These are phyloP conservation scores for Solanum sitiens DNA, from an alignment of 257 asterid genomes.

Conservation along the genomic window DNA sequence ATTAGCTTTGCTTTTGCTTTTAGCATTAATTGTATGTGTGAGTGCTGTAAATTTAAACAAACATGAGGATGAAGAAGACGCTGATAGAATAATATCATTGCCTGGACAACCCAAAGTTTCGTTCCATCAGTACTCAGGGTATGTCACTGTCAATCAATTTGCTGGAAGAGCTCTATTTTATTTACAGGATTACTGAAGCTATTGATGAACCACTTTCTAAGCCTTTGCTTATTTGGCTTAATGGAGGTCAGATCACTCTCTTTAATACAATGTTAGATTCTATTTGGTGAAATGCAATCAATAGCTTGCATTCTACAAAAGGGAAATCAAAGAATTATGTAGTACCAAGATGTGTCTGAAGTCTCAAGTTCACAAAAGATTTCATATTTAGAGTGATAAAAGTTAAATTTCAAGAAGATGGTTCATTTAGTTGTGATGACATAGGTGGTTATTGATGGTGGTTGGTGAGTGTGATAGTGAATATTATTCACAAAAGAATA, in stretches of 20 bases:
- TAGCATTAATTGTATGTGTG: neutral
- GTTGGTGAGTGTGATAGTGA: too few relatives aligned
- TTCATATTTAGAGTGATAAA: too few relatives aligned
- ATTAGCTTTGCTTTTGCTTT: neutral
- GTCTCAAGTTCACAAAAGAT: too few relatives aligned
- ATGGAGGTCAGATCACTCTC: constrained; percentile 52
- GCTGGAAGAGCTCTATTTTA: constrained; percentile 89
- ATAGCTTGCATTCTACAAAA: too few relatives aligned
- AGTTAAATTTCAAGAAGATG: too few relatives aligned
- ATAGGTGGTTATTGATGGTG: too few relatives aligned
- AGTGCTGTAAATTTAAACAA: neutral
- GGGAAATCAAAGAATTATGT: too few relatives aligned
- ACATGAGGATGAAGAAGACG: constrained; percentile 20
- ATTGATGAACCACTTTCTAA: constrained; percentile 26
- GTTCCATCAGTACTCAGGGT: constrained; percentile 78
- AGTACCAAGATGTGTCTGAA: too few relatives aligned
- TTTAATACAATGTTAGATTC: too few relatives aligned
- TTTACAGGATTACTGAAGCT: constrained; percentile 71
- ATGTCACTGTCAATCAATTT: constrained; percentile 54
- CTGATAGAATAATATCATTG: constrained; percentile 37
- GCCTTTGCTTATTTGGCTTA: constrained; percentile 88
- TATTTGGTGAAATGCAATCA: too few relatives aligned
- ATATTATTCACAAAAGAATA: too few relatives aligned
- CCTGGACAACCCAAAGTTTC: constrained; percentile 83
- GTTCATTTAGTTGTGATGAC: too few relatives aligned